phyloP scores from a whole-genome alignment of 2,329 filamentous ascomycete species.

The Apiospora rasikravindrae region DNA sequence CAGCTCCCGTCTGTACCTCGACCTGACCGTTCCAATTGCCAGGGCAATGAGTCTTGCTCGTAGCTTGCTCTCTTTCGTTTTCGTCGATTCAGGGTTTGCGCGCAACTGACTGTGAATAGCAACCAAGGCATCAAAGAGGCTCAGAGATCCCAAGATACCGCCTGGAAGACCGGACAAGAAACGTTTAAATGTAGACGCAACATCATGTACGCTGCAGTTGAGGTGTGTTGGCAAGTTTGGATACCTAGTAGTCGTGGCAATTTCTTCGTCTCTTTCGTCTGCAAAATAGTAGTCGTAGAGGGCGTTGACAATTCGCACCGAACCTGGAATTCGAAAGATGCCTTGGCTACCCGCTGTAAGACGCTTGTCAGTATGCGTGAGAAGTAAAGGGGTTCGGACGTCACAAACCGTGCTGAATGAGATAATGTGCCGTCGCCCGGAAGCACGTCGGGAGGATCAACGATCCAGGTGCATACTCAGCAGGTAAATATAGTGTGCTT shows the following conservation, averaged over 20 bases:
- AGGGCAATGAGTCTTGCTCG: slow-evolving; percentile 70
- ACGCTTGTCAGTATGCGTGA: slow-evolving; percentile 27
- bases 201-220: slow-evolving; percentile 64
- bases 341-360: slow-evolving; percentile 55
- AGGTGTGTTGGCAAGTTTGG: slow-evolving; percentile 67
- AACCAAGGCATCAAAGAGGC: slow-evolving; percentile 66
- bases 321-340: slow-evolving; percentile 68
- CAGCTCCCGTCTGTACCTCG: slow-evolving; percentile 64
- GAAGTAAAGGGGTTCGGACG: neutral
- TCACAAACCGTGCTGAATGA: slow-evolving; percentile 60
- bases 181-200: slow-evolving; percentile 70
- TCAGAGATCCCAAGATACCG: slow-evolving; percentile 67
- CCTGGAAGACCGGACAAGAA: slow-evolving; percentile 68
- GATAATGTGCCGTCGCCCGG: slow-evolving; percentile 68
- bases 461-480: slow-evolving; percentile 61
- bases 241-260: slow-evolving; percentile 63
- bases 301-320: slow-evolving; percentile 57
- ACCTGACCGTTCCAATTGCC: slow-evolving; percentile 63
- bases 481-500: slow-evolving; percentile 64
- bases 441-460: slow-evolving; percentile 69
- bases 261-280: slow-evolving; percentile 52
- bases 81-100: slow-evolving; percentile 55
- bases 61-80: slow-evolving; percentile 60
- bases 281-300: slow-evolving; percentile 69
- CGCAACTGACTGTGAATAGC: slow-evolving; percentile 63